Base-by-base conservation (phyloP, 1,139 yeast genomes). In the Hanseniaspora gamundiae region DNA sequence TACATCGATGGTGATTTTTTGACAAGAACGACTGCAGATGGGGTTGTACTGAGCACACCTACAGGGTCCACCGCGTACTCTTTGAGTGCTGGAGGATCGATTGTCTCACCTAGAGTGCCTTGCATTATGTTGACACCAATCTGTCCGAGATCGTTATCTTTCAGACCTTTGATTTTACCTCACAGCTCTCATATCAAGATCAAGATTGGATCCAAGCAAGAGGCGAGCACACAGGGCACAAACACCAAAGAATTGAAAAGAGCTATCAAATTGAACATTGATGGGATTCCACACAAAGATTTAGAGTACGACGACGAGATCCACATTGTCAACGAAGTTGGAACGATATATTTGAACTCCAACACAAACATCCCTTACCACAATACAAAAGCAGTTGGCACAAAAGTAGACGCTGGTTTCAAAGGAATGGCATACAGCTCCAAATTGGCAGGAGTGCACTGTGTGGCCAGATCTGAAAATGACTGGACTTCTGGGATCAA, bases 21-120 rank as follows among this genome's bases (percentile, higher is more conserved):
- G 46, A 88, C 98, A 10, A 76, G 91, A 44, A 87, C 95, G 8
- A 83, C 88, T 0, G 95, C 94, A 0, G 97, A 88, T 60, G 97
- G 97, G 19, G 74, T 88, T 14, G 76, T 80, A 8, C 69, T 86
- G 42, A 73, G 93, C 9, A 83, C 96, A 0, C 97, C 97, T 10
- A 88, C 97, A 0, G 97, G 97, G 0, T 84, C 95, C 8, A 88
- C 97, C 0, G 96, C 96, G 0, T 88, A 88, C 60, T 84, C 95
- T 0, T 67, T 88, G 42, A 77, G 87, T 24, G 77, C 94, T 1
- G 96, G 97, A 8, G 96, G 97, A 1, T 78, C 95, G 10, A 88
- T 88, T 47, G 91, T 85, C 1, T 94, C 88, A 51, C 96, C 97
- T 0, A 66, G 79, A 42, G 94, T 88, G 3, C 81, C 87, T 14